Evolutionary conservation across 106 monocot species (phyloP).

Genomic region (Triglochin maritima): DNA sequence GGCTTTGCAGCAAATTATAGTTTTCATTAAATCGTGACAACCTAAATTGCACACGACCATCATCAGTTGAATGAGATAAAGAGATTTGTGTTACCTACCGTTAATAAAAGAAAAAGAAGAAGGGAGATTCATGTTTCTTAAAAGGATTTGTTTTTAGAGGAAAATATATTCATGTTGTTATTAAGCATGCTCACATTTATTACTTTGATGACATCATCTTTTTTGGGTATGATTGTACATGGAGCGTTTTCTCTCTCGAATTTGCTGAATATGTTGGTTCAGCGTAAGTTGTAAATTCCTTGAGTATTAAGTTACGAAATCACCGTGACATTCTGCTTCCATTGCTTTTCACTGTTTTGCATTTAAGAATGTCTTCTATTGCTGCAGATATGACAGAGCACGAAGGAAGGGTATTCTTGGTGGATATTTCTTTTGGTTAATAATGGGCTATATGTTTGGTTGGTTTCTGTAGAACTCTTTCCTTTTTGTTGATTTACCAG

Average conservation of each 20-base stretch:
- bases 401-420: slow-evolving; percentile 33
- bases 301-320: too few species aligned
- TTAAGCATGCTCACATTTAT: neutral
- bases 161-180: neutral
- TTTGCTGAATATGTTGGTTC: too few species aligned
- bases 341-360: neutral
- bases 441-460: slow-evolving; percentile 57
- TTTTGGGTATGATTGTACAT: too few species aligned
- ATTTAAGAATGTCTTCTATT: neutral
- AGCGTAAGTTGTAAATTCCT: too few species aligned
- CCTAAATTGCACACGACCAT: neutral
- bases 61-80: too few species aligned
- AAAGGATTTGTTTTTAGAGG: neutral
- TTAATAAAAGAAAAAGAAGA: too few species aligned
- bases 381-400: slow-evolving; percentile 43
- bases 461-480: slow-evolving; percentile 3
- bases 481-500: neutral
- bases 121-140: neutral
- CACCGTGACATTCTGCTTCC: too few species aligned
- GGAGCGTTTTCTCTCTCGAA: too few species aligned
- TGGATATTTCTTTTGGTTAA: slow-evolving; percentile 55
- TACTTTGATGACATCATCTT: neutral
- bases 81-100: too few species aligned
- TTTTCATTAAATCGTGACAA: neutral
- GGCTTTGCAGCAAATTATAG: too few species aligned